phyloP scores from a whole-genome alignment of 208 protist genomes.

The Acanthamoeba royreba region DNA sequence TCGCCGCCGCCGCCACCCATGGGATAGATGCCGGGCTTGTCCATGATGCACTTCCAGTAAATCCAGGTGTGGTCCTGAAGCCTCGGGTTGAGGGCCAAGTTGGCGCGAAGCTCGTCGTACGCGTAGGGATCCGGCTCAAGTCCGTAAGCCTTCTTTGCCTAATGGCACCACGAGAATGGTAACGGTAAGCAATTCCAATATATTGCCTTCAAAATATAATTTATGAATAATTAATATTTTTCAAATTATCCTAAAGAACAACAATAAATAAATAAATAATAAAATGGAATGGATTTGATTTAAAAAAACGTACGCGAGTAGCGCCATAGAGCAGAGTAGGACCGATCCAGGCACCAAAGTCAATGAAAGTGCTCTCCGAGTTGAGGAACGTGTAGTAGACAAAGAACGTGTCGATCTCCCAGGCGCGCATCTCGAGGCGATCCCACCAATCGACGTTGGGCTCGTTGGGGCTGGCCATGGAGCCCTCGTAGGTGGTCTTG shows the following conservation, averaged over 20 bases:
- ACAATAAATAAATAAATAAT: neutral
- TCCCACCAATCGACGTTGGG: constrained; percentile 26
- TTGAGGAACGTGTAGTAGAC: constrained; percentile 28
- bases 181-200: too few species aligned
- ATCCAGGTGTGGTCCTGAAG: neutral
- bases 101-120: neutral
- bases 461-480: neutral
- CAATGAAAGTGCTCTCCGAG: neutral
- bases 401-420: constrained; percentile 28
- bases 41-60: constrained; percentile 35
- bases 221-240: neutral
- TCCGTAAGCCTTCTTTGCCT: neutral
- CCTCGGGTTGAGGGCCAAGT: neutral
- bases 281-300: neutral
- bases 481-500: constrained; percentile 30
- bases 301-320: neutral
- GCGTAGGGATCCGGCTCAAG: constrained; percentile 24
- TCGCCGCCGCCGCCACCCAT: constrained; percentile 12
- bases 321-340: constrained; percentile 28
- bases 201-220: too few species aligned
- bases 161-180: too few species aligned
- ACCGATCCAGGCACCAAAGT: constrained; percentile 24
- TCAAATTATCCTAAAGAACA: neutral
- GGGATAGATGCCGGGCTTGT: neutral
- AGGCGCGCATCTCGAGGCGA: neutral